phyloP scores from a whole-genome alignment of 1,284 basidiomycete genomes.

The Lignosus rhinocerotis region DNA sequence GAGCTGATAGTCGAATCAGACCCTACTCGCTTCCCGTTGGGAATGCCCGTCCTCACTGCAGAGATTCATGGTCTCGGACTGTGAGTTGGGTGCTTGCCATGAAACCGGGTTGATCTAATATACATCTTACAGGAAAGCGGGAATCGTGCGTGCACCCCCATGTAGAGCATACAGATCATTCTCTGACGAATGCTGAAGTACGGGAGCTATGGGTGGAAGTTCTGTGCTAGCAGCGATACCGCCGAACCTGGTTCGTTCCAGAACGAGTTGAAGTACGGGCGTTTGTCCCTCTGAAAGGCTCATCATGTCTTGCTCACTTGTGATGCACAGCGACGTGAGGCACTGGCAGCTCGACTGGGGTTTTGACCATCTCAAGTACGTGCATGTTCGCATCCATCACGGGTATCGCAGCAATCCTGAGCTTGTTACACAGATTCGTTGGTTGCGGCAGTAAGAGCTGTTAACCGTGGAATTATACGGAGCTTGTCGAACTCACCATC shows the following conservation, averaged over 20 bases:
- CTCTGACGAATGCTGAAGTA: constrained; percentile 36
- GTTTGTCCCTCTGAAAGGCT: neutral
- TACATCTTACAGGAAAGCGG: constrained; percentile 30
- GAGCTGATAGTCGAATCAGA: constrained; percentile 21
- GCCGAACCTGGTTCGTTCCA: constrained; percentile 45
- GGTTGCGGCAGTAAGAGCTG: constrained; percentile 48
- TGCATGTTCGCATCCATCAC: neutral
- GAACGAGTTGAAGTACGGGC: constrained; percentile 40
- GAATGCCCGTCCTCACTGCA: constrained; percentile 48
- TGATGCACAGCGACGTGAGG: constrained; percentile 35
- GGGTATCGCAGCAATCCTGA: neutral
- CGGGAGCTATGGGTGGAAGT: constrained; percentile 55
- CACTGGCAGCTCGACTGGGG: constrained; percentile 48
- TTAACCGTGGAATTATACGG: neutral
- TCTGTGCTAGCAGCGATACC: constrained; percentile 45
- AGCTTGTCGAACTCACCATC: neutral
- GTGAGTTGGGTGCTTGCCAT: constrained; percentile 34
- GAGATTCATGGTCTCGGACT: constrained; percentile 48
- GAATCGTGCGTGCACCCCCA: constrained; percentile 28
- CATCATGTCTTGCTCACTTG: neutral
- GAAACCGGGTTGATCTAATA: neutral
- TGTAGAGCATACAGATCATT: neutral
- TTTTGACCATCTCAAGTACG: constrained; percentile 52
- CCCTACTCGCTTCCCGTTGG: constrained; percentile 38
- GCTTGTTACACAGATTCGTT: constrained; percentile 38